Evolutionary conservation across 495 filamentous ascomycete species (phyloP).

Genomic region (Parmelia sp.): DNA sequence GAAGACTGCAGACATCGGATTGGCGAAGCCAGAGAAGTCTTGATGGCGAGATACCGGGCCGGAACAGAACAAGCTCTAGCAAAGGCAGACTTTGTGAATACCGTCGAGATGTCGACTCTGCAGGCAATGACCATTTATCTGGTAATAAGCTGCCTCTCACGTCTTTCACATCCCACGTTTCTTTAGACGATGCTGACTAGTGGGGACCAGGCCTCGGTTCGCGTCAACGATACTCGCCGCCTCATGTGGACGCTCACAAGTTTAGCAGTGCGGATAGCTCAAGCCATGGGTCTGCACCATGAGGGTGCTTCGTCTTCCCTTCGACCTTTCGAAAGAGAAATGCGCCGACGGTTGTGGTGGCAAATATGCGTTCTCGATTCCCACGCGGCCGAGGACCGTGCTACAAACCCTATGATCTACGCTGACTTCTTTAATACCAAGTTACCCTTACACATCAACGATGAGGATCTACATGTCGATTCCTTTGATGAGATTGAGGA

Average conservation of each 20-base stretch:
- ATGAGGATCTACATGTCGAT: constrained; percentile 17
- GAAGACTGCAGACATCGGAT: constrained; percentile 39
- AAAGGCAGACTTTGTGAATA: constrained; percentile 46
- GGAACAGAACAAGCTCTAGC: constrained; percentile 45
- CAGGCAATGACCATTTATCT: constrained; percentile 53
- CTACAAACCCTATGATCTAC: constrained; percentile 58
- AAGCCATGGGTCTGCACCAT: constrained; percentile 59
- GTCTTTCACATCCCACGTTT: not conserved
- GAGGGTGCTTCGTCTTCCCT: constrained; percentile 28
- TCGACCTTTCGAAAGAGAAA: constrained; percentile 48
- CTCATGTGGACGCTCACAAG: constrained; percentile 29
- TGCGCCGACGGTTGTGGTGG: constrained; percentile 72
- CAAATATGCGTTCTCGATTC: constrained; percentile 66
- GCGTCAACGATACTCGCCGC: constrained; percentile 29
- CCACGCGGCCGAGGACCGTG: constrained; percentile 66
- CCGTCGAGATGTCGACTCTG: constrained; percentile 49
- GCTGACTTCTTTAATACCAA: constrained; percentile 56
- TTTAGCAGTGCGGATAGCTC: constrained; percentile 55
- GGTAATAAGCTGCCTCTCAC: constrained; percentile 26
- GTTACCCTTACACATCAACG: constrained; percentile 46
- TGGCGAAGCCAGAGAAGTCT: constrained; percentile 33
- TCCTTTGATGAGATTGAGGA: not conserved
- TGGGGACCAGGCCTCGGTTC: not conserved
- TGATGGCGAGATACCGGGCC: constrained; percentile 43
- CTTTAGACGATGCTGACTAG: no score